These are phyloP conservation scores for Lactarius sanguifluus DNA, from an alignment of 768 basidiomycete genomes.

Conservation along the genomic window DNA sequence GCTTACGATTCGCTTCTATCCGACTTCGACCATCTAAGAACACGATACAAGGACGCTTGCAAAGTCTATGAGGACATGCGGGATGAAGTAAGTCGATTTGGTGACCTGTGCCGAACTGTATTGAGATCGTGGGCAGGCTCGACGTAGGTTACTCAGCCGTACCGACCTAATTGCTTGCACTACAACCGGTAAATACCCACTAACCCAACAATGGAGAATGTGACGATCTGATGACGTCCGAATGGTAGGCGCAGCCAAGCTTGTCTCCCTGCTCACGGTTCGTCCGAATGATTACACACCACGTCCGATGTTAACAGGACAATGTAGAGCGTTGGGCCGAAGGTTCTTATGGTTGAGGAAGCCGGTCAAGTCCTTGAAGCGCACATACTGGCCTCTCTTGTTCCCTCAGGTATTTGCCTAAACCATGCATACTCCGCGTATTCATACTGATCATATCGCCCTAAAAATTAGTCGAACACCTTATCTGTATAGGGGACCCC, in stretches of 20 bases:
- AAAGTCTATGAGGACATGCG: slow-evolving; percentile 41
- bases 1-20: slow-evolving; percentile 36
- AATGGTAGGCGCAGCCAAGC: slow-evolving; percentile 61
- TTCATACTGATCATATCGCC: neutral
- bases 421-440: neutral
- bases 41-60: slow-evolving; percentile 43
- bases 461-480: slow-evolving; percentile 50
- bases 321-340: slow-evolving; percentile 54
- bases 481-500: slow-evolving; percentile 82
- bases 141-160: slow-evolving; percentile 51
- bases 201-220: neutral
- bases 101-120: neutral
- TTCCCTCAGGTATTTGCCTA: slow-evolving; percentile 39
- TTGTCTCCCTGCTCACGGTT: slow-evolving; percentile 57
- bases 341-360: slow-evolving; percentile 72
- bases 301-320: neutral
- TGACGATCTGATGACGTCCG: neutral
- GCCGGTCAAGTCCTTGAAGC: slow-evolving; percentile 83
- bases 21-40: slow-evolving; percentile 49
- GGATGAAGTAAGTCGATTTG: slow-evolving; percentile 49
- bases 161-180: slow-evolving; percentile 74
- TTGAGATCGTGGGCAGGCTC: slow-evolving; percentile 41
- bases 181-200: slow-evolving; percentile 55
- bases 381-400: slow-evolving; percentile 64
- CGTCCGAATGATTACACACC: slow-evolving; percentile 4